These are phyloP conservation scores for Galeopsis tetrahit DNA, from an alignment of 257 asterid species.

Conservation along the genomic window DNA sequence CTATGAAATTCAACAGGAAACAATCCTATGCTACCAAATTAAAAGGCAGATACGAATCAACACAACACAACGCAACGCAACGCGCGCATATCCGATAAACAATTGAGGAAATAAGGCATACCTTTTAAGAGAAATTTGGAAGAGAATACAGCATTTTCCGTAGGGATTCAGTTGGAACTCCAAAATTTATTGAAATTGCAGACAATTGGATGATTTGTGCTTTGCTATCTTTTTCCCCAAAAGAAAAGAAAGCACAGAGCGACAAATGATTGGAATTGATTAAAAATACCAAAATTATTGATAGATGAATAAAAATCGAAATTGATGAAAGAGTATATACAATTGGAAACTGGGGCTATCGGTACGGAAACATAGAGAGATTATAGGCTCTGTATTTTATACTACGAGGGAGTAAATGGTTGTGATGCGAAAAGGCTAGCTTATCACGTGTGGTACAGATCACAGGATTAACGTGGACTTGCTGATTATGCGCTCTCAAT, in stretches of 20 bases:
- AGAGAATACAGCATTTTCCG: constrained; percentile 31
- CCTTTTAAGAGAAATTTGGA: constrained; percentile 34
- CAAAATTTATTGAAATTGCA: neutral
- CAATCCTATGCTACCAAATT: constrained; percentile 7
- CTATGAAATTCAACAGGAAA: constrained; percentile 18
- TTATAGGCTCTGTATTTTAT: neutral
- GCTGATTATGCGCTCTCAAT: neutral
- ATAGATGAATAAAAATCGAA: constrained; percentile 5
- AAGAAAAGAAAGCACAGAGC: constrained; percentile 33
- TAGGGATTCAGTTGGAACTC: constrained; percentile 36
- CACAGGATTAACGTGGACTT: constrained; percentile 22
- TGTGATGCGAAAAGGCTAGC: constrained; percentile 15
- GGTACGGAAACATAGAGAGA: constrained; percentile 39
- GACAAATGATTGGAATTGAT: constrained; percentile 35
- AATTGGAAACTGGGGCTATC: constrained; percentile 19
- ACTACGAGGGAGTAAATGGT: constrained; percentile 1
- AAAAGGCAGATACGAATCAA: constrained; percentile 27
- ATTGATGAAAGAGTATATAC: constrained; percentile 23
- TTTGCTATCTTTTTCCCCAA: constrained; percentile 32
- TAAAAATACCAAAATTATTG: neutral
- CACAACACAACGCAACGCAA: constrained; percentile 19
- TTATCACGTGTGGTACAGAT: constrained; percentile 23
- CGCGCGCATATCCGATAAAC: constrained; percentile 6
- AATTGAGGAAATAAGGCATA: constrained; percentile 12
- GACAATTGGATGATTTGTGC: constrained; percentile 22